Conservation (phyloP, 2,329 filamentous ascomycete species). For the Neofusicoccum laricinum region DNA sequence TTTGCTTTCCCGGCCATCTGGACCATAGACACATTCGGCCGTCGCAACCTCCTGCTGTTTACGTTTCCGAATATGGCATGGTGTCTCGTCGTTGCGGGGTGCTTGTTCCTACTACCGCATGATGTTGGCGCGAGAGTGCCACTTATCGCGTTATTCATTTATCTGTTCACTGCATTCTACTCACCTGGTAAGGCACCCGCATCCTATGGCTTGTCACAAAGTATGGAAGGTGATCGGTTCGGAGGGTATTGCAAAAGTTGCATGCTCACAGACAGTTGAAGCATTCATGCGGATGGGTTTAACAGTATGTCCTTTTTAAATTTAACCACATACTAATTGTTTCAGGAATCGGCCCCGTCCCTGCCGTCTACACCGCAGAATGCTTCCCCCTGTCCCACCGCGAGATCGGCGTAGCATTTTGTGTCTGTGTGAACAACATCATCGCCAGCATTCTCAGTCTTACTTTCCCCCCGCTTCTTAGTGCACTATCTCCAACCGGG, state of each 20-base stretch:
- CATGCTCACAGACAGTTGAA: no score
- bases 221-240: no score
- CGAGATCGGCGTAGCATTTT: conserved; percentile 68
- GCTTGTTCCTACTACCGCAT: conserved; percentile 55
- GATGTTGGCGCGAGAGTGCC: conserved; percentile 41
- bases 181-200: conserved; percentile 34
- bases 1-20: conserved; percentile 59
- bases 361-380: conserved; percentile 67
- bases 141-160: conserved; percentile 56
- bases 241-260: no score
- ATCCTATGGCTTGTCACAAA: no score
- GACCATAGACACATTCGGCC: conserved; percentile 55
- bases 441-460: conserved; percentile 58
- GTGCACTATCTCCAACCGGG: conserved; percentile 48
- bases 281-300: no score
- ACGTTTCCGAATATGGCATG: conserved; percentile 52
- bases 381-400: conserved; percentile 69
- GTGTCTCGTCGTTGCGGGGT: conserved; percentile 45
- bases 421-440: conserved; percentile 64
- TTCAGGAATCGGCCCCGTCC: conserved; percentile 53
- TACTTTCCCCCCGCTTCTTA: conserved; percentile 59
- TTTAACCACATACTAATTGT: no score
- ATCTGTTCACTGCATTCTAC: conserved; percentile 50
- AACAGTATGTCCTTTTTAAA: neutral
- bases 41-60: conserved; percentile 48